phyloP scores from a whole-genome alignment of 2,329 filamentous ascomycete species.

The Botrytis aclada region DNA sequence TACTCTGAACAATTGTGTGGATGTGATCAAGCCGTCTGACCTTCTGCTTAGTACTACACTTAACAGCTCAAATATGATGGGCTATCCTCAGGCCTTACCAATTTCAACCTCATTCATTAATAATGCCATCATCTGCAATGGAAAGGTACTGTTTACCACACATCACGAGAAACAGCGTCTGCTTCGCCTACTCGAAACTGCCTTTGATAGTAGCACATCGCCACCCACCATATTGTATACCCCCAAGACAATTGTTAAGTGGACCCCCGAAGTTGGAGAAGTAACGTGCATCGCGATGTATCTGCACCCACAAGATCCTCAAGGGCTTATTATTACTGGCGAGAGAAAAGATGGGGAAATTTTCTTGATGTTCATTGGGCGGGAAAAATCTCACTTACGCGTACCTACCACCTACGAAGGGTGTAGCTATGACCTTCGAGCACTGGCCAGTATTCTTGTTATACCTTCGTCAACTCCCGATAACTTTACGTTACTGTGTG shows the following conservation, averaged over 20 bases:
- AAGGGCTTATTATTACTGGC: background rate
- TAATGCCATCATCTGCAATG: slow-evolving; percentile 29
- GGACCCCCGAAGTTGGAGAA: slow-evolving; percentile 1
- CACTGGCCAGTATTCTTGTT: slow-evolving; percentile 33
- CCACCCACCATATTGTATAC: background rate
- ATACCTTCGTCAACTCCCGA: slow-evolving; percentile 1
- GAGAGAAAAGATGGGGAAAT: background rate
- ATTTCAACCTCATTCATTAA: slow-evolving; percentile 25
- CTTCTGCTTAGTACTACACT: slow-evolving; percentile 2
- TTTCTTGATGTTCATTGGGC: background rate
- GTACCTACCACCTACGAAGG: slow-evolving; percentile 1
- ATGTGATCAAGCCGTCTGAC: background rate
- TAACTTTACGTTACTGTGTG: slow-evolving; percentile 31
- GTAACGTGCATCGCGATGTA: slow-evolving; percentile 4
- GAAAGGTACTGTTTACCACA: slow-evolving; percentile 31
- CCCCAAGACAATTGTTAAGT: background rate
- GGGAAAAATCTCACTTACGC: background rate
- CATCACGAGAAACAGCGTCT: slow-evolving; percentile 17
- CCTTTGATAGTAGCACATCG: background rate
- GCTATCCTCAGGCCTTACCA: slow-evolving; percentile 22
- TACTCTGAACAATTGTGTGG: background rate
- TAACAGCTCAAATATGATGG: background rate
- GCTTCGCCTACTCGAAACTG: slow-evolving; percentile 10
- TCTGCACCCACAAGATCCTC: background rate
- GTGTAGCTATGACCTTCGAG: slow-evolving; percentile 20